These are phyloP conservation scores for Pestalotiopsis sp. DNA, from an alignment of 2,329 filamentous ascomycete genomes.

Conservation along the genomic window DNA sequence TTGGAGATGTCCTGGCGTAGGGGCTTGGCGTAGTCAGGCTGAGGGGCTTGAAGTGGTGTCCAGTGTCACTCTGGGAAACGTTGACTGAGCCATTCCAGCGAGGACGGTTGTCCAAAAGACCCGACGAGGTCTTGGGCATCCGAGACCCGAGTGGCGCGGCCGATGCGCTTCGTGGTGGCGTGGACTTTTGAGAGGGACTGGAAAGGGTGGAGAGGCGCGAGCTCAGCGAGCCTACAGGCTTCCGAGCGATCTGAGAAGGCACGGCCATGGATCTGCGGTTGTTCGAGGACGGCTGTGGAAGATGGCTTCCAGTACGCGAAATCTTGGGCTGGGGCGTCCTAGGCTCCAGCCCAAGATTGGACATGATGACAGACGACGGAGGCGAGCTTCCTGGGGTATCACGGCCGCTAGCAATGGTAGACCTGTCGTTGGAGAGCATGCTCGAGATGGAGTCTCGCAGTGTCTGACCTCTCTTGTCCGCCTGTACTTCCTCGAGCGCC, in stretches of 20 bases:
- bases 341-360: constrained; percentile 50
- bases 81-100: constrained; percentile 73
- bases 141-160: constrained; percentile 49
- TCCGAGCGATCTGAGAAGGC: constrained; percentile 39
- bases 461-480: constrained; percentile 66
- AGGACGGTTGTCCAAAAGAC: constrained; percentile 57
- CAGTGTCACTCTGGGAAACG: constrained; percentile 61
- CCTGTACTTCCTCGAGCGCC: constrained; percentile 70
- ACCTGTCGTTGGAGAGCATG: constrained; percentile 81
- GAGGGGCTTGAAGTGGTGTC: constrained; percentile 67
- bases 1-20: constrained; percentile 47
- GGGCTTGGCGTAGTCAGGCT: constrained; percentile 60
- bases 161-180: constrained; percentile 42
- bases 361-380: constrained; percentile 63
- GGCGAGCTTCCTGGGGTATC: constrained; percentile 71
- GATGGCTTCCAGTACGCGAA: constrained; percentile 45
- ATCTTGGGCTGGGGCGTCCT: constrained; percentile 45
- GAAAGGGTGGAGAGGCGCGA: constrained; percentile 48
- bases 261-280: constrained; percentile 44
- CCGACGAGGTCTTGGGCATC: constrained; percentile 45
- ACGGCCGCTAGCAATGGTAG: constrained; percentile 65
- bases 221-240: constrained; percentile 39
- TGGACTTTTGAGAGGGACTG: constrained; percentile 28
- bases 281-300: constrained; percentile 39
- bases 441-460: constrained; percentile 91